Evolutionary conservation across 257 asterid species (phyloP), one percentile per base, ranked within the genome.

Genomic region (Solanum lycopersicoides): DNA sequence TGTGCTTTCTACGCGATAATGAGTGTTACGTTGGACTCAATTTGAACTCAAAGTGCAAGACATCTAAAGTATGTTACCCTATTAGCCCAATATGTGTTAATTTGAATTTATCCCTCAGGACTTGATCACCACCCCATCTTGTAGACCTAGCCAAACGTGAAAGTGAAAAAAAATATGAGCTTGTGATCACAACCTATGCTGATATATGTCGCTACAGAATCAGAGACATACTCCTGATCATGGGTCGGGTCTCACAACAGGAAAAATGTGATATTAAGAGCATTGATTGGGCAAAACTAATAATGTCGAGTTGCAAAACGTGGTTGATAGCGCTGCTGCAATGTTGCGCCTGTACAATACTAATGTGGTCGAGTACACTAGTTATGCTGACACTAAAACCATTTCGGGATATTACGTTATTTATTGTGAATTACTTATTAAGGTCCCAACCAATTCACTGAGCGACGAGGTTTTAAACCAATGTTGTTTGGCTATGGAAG

Each of bases 21-120:
- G 98, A 95, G 53, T 95, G 98, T 56, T 95, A 92, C 71, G 95
- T 95, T 25, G 97, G 98, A 6, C 92, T 95, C 8, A 95, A 95
- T 44, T 32, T 95, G 30, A 92, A 91, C 35, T 98, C 98, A 23
- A 90, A 93, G 97, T 86, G 88, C 2, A 88, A 89, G 42, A 98
- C 98, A 0, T 89, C 92, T 1, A 92, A 95, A 47, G 94, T 91
- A 35, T 35, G 95, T 21, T 96, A 95, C 92, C 92, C 98, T 79
- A 93, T 96, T 90, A 95, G 98, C 98, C 98, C 0, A 93, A 96
- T 90, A 94, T 93, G 98, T 96, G 96, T 23, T 94, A 95, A 85
- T 96, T 94, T 82, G 98, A 96, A 90, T 93, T 95, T 87, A 87
- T 96, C 80, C 94, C 93, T 0, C 97, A 93, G 37, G 94, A 91